Conservation (phyloP, 768 basidiomycete genomes). For the Panaeolus papilionaceus region DNA sequence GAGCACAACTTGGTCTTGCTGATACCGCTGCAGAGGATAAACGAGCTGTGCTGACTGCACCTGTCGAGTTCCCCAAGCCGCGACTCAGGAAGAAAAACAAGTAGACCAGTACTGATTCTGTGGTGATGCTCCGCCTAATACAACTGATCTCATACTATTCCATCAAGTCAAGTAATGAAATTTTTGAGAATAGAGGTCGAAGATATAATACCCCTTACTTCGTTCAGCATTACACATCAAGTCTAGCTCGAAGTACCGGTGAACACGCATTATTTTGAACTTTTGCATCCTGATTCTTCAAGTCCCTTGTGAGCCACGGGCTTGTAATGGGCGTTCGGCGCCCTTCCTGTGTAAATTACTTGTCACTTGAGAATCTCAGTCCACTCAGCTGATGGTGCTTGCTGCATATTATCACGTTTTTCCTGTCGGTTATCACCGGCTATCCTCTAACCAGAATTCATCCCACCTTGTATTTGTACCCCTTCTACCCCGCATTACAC, state of each 20-base stretch:
- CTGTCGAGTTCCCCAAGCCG: slow-evolving; percentile 83
- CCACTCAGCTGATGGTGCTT: neutral
- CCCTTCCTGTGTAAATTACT: neutral
- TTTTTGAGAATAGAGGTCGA: neutral
- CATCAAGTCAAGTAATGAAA: neutral
- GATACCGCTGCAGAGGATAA: slow-evolving; percentile 67
- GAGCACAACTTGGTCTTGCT: slow-evolving; percentile 72
- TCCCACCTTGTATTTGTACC: slow-evolving; percentile 21
- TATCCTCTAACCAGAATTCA: slow-evolving; percentile 7
- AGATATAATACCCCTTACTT: neutral
- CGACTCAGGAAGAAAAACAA: slow-evolving; percentile 41
- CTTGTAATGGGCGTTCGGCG: neutral
- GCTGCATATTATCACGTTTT: neutral
- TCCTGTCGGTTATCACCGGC: neutral
- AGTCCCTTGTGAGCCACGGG: neutral
- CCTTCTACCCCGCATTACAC: slow-evolving; percentile 16
- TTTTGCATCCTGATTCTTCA: neutral
- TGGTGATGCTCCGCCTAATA: neutral
- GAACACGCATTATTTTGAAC: neutral
- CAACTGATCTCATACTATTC: neutral
- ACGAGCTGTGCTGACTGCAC: slow-evolving; percentile 75
- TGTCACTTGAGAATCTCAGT: too few species aligned
- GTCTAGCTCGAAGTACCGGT: neutral
- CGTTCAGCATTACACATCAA: neutral
- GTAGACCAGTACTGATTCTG: slow-evolving; percentile 1